Evolutionary conservation across 192 early-diverging fungal genomes (phyloP).

Genomic region (Coemansia furcata): DNA sequence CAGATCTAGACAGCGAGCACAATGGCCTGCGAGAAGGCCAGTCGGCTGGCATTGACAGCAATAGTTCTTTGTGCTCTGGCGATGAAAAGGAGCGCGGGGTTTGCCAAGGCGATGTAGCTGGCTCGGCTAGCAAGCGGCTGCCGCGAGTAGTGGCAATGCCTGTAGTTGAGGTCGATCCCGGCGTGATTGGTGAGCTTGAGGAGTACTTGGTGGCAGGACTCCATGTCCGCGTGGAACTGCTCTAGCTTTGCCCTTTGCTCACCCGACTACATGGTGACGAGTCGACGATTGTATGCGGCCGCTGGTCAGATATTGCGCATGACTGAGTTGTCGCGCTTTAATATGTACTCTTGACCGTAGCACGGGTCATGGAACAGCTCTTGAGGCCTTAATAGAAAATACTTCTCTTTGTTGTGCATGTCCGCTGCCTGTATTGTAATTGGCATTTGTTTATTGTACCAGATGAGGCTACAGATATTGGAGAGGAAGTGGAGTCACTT

Average conservation of each 20-base stretch:
- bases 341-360: neutral
- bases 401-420: neutral
- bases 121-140: neutral
- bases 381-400: neutral
- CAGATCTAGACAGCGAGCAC: neutral
- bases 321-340: constrained; percentile 6
- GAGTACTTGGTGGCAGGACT: constrained; percentile 29
- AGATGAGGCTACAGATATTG: constrained; percentile 9
- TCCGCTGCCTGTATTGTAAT: constrained; percentile 1
- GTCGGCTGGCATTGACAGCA: neutral
- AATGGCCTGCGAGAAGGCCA: neutral
- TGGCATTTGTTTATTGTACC: neutral
- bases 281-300: neutral
- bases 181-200: constrained; percentile 34
- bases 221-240: constrained; percentile 29
- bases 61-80: neutral
- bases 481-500: constrained; percentile 8
- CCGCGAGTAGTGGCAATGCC: constrained; percentile 20
- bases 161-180: constrained; percentile 32
- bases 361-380: neutral
- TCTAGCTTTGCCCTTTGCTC: constrained; percentile 6
- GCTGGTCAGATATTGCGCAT: constrained; percentile 1
- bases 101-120: neutral
- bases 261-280: neutral
- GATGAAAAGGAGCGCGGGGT: neutral